Evolutionary conservation across 805 yeast species (phyloP).

Genomic region (Candida quercuum): DNA sequence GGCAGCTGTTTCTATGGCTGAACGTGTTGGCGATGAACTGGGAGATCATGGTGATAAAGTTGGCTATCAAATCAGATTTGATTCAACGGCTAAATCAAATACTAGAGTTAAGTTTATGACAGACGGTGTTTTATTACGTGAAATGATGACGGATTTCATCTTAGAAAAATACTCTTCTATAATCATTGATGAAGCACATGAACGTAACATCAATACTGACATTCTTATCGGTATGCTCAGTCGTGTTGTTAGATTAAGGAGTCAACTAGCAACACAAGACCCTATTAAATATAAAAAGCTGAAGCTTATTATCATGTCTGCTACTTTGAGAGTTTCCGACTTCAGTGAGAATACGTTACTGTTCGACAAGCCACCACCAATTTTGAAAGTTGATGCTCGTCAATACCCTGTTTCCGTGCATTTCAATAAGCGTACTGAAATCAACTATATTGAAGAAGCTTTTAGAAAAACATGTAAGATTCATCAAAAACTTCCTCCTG

Average conservation of each 20-base stretch:
- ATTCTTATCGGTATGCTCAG: constrained; percentile 92
- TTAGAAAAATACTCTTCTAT: constrained; percentile 79
- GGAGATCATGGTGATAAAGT: constrained; percentile 69
- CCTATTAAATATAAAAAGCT: constrained; percentile 52
- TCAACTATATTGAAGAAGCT: constrained; percentile 81
- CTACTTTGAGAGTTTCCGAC: constrained; percentile 90
- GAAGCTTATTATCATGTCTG: constrained; percentile 92
- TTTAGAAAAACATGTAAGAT: constrained; percentile 81
- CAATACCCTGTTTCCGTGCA: constrained; percentile 92
- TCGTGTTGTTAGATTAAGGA: constrained; percentile 72
- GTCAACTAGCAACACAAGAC: constrained; percentile 41
- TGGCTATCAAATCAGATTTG: constrained; percentile 81
- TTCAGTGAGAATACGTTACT: constrained; percentile 76
- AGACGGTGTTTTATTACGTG: constrained; percentile 89
- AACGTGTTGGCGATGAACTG: constrained; percentile 69
- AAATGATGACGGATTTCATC: constrained; percentile 84
- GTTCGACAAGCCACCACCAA: constrained; percentile 76
- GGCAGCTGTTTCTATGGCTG: constrained; percentile 89
- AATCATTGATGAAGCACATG: constrained; percentile 97
- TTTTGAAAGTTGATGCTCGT: constrained; percentile 84
- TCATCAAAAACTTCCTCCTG: constrained; percentile 82
- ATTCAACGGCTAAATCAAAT: constrained; percentile 53
- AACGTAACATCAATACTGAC: constrained; percentile 93
- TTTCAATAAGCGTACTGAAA: constrained; percentile 75
- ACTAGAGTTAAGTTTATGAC: constrained; percentile 88